Evolutionary conservation across 495 filamentous ascomycete genomes (phyloP), one percentile per base, ranked within the genome.

Genomic region (Podospora conica): DNA sequence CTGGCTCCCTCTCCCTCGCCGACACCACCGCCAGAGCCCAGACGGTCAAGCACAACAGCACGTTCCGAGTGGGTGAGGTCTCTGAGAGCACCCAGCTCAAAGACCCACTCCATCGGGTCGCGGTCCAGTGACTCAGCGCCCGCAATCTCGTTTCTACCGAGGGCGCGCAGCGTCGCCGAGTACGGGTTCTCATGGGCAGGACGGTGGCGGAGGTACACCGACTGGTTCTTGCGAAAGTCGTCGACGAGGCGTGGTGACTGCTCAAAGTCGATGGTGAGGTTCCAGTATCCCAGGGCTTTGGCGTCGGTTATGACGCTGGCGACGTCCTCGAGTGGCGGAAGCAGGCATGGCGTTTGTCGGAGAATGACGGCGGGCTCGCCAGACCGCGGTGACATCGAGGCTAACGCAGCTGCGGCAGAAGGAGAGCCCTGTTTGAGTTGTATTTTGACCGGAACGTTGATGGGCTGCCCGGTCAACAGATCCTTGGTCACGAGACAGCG

Each of bases 401-500:
- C 15, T 0, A 28, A 33, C 3, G 68, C 61, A 10, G 71, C 70
- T 1, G 28, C 23, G 18, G 73, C 76, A 0, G 74, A 72, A 0
- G 68, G 66, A 9, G 69, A 71, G 25, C 28, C 66, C 3, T 69
- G 64, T 55, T 74, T 78, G 8, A 82, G 65, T 8, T 69, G 71
- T 29, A 83, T 77, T 27, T 73, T 68, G 67, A 99, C 83, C 0
- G 91, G 89, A 21, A 94, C 81, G 33, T 86, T 83, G 61, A 94
- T 84, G 1, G 93, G 91, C 11, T 89, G 87, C 62, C 90, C 84
- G 0, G 90, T 94, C 64, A 91, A 89, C 9, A 94, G 84, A 68
- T 98, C 94, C 56, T 91, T 88, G 9, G 89, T 84, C 4, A 99
- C 83, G 5, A 98, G 82, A 73, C 95, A 98, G 59, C 95, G 87